phyloP scores from a whole-genome alignment of 73 alveolate species.

The Breviolum minutum region DNA sequence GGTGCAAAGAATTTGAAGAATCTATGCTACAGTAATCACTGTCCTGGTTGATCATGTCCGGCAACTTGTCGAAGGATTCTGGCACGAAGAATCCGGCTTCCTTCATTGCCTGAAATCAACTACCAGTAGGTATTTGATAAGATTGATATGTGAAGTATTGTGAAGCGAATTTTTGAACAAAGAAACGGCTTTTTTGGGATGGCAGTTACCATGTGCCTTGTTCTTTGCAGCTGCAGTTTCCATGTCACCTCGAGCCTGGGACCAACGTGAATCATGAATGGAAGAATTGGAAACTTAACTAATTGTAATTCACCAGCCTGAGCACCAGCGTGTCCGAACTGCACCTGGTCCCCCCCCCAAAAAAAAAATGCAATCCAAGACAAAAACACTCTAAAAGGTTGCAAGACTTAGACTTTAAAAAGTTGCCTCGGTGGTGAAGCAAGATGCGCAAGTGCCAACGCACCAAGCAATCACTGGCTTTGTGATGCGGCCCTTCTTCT shows the following conservation, averaged over 20 bases:
- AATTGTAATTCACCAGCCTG: slow-evolving; percentile 13
- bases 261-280: not conserved
- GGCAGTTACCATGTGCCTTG: slow-evolving; percentile 16
- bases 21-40: not conserved
- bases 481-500: slow-evolving; percentile 94
- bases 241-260: slow-evolving; percentile 92
- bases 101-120: slow-evolving; percentile 58
- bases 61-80: slow-evolving; percentile 80
- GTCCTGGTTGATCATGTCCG: slow-evolving; percentile 91
- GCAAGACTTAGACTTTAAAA: not conserved
- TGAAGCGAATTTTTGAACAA: not conserved
- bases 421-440: slow-evolving; percentile 85
- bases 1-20: not conserved
- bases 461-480: slow-evolving; percentile 95
- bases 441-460: slow-evolving; percentile 93
- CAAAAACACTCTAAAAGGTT: not conserved
- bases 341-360: slow-evolving; percentile 70
- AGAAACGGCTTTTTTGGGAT: not conserved
- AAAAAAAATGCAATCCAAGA: not conserved
- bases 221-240: slow-evolving; percentile 94
- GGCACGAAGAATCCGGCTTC: slow-evolving; percentile 91
- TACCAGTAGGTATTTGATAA: not conserved
- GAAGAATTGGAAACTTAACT: not conserved
- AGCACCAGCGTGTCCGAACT: slow-evolving; percentile 95
- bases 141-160: no score